A percentile compares a stretch with the other conserved stretches of the same genome.
Evolutionary conservation across 2,329 filamentous ascomycete genomes (phyloP).

Genomic region (Microcyclosporella mali): DNA sequence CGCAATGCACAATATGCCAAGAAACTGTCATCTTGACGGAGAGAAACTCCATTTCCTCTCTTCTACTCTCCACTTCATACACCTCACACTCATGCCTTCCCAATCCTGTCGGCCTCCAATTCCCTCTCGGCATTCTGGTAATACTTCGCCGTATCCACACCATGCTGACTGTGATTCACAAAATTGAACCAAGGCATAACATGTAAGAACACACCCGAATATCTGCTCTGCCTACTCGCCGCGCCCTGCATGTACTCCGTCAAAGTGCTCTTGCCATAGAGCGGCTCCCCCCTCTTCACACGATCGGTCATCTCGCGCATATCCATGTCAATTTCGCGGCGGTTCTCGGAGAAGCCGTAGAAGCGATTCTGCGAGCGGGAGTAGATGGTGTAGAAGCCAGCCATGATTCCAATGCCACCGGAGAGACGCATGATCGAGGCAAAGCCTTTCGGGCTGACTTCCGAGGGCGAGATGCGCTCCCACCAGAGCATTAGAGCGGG

Average conservation of each 20-base stretch:
- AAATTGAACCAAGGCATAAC: conserved; percentile 97
- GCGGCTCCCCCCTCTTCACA: conserved; percentile 82
- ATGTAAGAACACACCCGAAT: conserved; percentile 75
- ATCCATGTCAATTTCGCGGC: conserved; percentile 86
- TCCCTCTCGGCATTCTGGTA: conserved; percentile 93
- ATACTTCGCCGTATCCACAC: conserved; percentile 97
- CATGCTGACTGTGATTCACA: conserved; percentile 93
- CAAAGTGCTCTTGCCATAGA: conserved; percentile 76
- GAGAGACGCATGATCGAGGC: conserved; percentile 74
- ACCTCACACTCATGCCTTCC: conserved; percentile 4
- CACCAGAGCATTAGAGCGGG: conserved; percentile 69
- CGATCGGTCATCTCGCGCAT: conserved; percentile 98
- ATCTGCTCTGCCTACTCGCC: conserved; percentile 85
- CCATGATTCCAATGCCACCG: conserved; percentile 64
- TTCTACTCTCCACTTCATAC: neutral
- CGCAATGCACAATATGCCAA: too few relatives aligned
- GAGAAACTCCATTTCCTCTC: too few relatives aligned
- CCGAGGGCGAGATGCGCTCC: conserved; percentile 79
- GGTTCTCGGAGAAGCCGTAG: conserved; percentile 90
- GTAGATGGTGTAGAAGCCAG: conserved; percentile 81
- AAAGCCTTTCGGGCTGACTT: conserved; percentile 77
- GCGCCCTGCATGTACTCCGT: conserved; percentile 91
- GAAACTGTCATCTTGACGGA: too few relatives aligned
- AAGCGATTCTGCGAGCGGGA: conserved; percentile 78
- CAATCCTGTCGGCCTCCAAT: conserved; percentile 67